Base-by-base conservation (phyloP, 768 basidiomycete genomes). In the Boletus sp. region DNA sequence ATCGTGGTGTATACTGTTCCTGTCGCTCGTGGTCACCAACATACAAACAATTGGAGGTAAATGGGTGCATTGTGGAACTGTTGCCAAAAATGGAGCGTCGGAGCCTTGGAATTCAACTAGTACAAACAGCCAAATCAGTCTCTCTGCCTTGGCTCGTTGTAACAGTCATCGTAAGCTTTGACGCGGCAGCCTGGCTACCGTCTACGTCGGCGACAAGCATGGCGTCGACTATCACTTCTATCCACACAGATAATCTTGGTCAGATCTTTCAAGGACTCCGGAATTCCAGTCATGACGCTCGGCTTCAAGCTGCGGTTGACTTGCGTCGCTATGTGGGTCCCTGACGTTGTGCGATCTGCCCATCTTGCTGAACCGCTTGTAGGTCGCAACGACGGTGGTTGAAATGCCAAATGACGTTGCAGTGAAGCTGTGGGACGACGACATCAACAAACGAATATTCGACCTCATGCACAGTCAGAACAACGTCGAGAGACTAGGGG, bases 331-430 rank as follows among this genome's bases (percentile, higher is more conserved):
- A 88, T 79, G 89, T 89, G 67, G 58, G 83, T 75, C 34, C 44
- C 47, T 49, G 35, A 25, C 63, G 23, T 54, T 23, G 37, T 53
- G 39, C 32, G 49, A 54, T 67, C 35, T 55, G 11, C 10, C 23
- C 27, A 7, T 41, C 39, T 45, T 43, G 42, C 60, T 63, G 23
- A 62, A 41, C 32, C 41, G 39, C 55, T 41, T 30, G 19, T 63
- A 93, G 92, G 85, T 93, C 23, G 79, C 82, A 9, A 82, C 82
- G 32, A 83, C 82, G 6, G 80, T 90, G 4, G 80, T 86, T 8
- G 91, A 93, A 66, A 85, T 91, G 82, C 83, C 88, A 10, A 83
- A 89, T 1, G 91, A 93, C 60, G 83, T 83, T 13, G 85, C 87
- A 10, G 81, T 84, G 0, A 90, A 91, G 67, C 74, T 93, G 46